These are phyloP conservation scores for Kwoniella dejecticola DNA, from an alignment of 768 basidiomycete species.

Conservation along the genomic window DNA sequence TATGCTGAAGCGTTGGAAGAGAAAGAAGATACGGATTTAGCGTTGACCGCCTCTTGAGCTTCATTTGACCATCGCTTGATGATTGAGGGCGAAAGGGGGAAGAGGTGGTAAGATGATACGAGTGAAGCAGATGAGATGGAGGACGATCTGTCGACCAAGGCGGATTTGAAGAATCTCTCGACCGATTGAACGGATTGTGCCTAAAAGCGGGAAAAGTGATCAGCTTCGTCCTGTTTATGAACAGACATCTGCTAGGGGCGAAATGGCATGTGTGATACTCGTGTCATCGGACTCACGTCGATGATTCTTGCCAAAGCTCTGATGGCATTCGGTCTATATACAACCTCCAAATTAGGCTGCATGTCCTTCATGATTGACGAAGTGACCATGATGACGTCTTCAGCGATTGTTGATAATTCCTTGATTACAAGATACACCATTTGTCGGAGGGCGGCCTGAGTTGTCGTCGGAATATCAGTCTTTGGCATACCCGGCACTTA, in stretches of 20 bases:
- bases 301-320: slow-evolving; percentile 94
- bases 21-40: slow-evolving; percentile 72
- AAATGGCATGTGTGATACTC: too few species aligned
- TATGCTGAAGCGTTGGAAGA: slow-evolving; percentile 60
- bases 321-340: slow-evolving; percentile 96
- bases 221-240: too few species aligned
- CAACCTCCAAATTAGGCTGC: slow-evolving; percentile 98
- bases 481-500: neutral
- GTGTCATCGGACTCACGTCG: too few species aligned
- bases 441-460: slow-evolving; percentile 87
- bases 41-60: slow-evolving; percentile 90
- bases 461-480: neutral
- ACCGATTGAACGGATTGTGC: slow-evolving; percentile 73
- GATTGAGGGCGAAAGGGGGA: slow-evolving; percentile 88
- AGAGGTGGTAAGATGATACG: slow-evolving; percentile 95
- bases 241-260: too few species aligned
- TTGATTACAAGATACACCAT: slow-evolving; percentile 99
- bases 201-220: slow-evolving; percentile 20
- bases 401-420: slow-evolving; percentile 90
- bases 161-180: slow-evolving; percentile 98
- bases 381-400: slow-evolving; percentile 99
- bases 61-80: slow-evolving; percentile 99
- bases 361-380: slow-evolving; percentile 99
- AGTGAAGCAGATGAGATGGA: slow-evolving; percentile 95
- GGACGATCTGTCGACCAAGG: slow-evolving; percentile 94